These are phyloP conservation scores for Durio zibethinus DNA, from an alignment of 345 rosid genomes.

Conservation along the genomic window DNA sequence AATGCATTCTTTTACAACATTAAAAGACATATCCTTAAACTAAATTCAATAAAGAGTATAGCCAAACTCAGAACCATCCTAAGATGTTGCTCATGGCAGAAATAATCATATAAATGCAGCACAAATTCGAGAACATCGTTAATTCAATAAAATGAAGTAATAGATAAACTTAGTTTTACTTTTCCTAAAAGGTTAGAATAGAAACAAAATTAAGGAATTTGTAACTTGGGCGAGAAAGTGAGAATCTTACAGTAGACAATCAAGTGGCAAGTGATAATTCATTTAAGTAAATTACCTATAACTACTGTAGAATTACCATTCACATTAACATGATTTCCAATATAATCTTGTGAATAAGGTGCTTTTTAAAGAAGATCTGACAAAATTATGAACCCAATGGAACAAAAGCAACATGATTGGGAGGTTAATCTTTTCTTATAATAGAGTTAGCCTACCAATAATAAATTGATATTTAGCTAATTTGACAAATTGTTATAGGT, in stretches of 20 bases:
- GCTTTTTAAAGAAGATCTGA: conserved; percentile 46
- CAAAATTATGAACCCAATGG: conserved; percentile 53
- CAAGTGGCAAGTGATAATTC: not conserved
- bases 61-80: no score
- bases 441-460: conserved; percentile 61
- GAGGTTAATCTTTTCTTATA: conserved; percentile 92
- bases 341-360: conserved; percentile 29
- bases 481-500: not conserved
- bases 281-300: conserved; percentile 34
- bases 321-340: conserved; percentile 26
- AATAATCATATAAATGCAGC: no score
- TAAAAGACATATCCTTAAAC: not conserved
- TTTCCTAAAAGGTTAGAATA: not conserved
- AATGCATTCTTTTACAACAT: not conserved
- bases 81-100: no score
- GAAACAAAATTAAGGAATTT: not conserved
- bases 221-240: not conserved
- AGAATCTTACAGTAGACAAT: not conserved
- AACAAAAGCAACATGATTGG: conserved; percentile 76
- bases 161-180: not conserved
- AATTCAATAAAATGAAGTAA: not conserved
- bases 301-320: conserved; percentile 36
- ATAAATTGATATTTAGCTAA: conserved; percentile 1
- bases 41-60: not conserved
- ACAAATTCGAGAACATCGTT: no score